These are phyloP conservation scores for Sorghum bicolor DNA, from an alignment of 176 grass and related monocot species.

Conservation along the genomic window DNA sequence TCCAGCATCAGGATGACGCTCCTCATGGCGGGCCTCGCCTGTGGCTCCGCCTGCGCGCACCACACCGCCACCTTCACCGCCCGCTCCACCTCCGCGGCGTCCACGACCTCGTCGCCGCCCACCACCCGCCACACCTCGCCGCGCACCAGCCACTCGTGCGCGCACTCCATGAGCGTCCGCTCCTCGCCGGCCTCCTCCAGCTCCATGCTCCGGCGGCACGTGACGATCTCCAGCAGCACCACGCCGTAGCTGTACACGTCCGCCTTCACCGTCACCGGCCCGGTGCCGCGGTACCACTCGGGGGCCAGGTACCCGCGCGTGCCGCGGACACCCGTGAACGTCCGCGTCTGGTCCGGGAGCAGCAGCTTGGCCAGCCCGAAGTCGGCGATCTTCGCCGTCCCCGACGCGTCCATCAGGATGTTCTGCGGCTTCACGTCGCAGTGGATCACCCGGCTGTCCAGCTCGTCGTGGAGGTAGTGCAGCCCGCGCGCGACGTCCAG, in stretches of 20 bases:
- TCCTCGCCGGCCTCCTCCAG: constrained; percentile 26
- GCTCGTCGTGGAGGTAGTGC: constrained; percentile 51
- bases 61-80: constrained; percentile 33
- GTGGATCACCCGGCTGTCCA: constrained; percentile 40
- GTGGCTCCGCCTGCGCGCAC: constrained; percentile 44
- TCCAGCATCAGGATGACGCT: constrained; percentile 43
- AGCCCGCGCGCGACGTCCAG: constrained; percentile 31
- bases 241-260: constrained; percentile 65
- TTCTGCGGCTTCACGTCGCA: constrained; percentile 65
- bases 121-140: neutral
- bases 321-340: constrained; percentile 46
- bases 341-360: constrained; percentile 33
- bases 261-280: constrained; percentile 37
- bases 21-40: constrained; percentile 35
- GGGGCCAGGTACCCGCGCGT: constrained; percentile 53
- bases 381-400: constrained; percentile 54
- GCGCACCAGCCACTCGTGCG: constrained; percentile 15
- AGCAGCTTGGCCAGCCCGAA: constrained; percentile 60
- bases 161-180: constrained; percentile 19
- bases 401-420: constrained; percentile 44
- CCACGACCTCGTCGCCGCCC: neutral
- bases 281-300: constrained; percentile 34
- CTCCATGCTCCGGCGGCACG: constrained; percentile 44
- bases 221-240: constrained; percentile 47
- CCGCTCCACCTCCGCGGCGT: constrained; percentile 1